These are phyloP conservation scores for Apiotrichum siamense DNA, from an alignment of 1,284 basidiomycete genomes.

Conservation along the genomic window DNA sequence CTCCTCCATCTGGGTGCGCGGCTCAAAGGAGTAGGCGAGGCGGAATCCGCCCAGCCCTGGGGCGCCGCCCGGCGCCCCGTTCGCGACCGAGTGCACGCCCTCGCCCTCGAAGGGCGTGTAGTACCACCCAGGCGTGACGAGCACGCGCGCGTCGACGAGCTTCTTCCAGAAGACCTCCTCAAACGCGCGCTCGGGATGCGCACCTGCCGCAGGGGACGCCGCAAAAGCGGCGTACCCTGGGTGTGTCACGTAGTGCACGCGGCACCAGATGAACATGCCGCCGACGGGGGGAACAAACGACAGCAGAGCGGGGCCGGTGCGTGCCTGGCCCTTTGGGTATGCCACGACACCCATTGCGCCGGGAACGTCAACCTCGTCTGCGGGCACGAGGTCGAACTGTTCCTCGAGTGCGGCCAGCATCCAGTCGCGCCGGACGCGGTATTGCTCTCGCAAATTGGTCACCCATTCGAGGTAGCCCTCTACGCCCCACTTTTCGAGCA, in stretches of 20 bases:
- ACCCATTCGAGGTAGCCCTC: conserved; percentile 68
- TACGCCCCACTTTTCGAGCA: conserved; percentile 59
- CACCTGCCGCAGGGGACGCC: neutral
- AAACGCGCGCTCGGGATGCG: conserved; percentile 4
- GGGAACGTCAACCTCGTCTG: conserved; percentile 4
- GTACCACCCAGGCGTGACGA: conserved; percentile 28
- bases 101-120: conserved; percentile 21
- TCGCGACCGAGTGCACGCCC: conserved; percentile 4
- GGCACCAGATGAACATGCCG: conserved; percentile 40
- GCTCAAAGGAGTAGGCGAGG: conserved; percentile 23
- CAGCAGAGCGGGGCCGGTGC: conserved; percentile 45
- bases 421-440: conserved; percentile 39
- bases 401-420: conserved; percentile 18
- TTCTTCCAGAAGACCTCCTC: conserved; percentile 20
- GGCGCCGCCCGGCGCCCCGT: conserved; percentile 16
- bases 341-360: conserved; percentile 22
- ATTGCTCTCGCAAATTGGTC: conserved; percentile 49
- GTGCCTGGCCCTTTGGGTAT: conserved; percentile 11
- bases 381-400: conserved; percentile 19
- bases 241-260: conserved; percentile 22
- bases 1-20: conserved; percentile 18
- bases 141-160: conserved; percentile 17
- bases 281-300: conserved; percentile 58
- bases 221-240: conserved; percentile 11
- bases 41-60: conserved; percentile 22